These are phyloP conservation scores for Kluyveromyces lactis DNA, from an alignment of 805 yeast genomes.

Conservation along the genomic window DNA sequence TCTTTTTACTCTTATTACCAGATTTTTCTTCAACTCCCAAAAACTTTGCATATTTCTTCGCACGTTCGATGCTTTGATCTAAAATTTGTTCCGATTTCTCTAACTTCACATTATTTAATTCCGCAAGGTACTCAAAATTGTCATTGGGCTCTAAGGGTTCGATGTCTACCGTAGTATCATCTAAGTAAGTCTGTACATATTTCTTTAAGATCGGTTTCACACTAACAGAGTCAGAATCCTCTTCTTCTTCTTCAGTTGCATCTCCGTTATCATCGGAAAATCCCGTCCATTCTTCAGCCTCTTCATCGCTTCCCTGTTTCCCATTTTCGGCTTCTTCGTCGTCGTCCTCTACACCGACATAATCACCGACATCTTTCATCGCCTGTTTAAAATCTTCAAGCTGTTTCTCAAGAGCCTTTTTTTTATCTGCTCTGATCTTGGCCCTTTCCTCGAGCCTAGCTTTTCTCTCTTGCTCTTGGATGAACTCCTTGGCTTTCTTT, in stretches of 20 bases:
- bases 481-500: constrained; percentile 71
- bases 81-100: constrained; percentile 59
- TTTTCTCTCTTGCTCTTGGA: constrained; percentile 68
- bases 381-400: constrained; percentile 27
- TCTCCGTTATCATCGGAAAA: constrained; percentile 25
- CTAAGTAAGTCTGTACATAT: constrained; percentile 25
- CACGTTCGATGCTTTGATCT: constrained; percentile 66
- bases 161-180: constrained; percentile 38
- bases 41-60: constrained; percentile 72
- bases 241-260: constrained; percentile 15
- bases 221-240: constrained; percentile 8
- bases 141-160: constrained; percentile 42
- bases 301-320: constrained; percentile 13
- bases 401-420: constrained; percentile 55
- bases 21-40: constrained; percentile 42
- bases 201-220: constrained; percentile 29
- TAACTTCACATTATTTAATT: constrained; percentile 64
- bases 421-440: constrained; percentile 52
- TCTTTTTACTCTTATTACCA: constrained; percentile 32
- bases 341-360: constrained; percentile 15
- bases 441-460: constrained; percentile 71
- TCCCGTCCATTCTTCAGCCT: constrained; percentile 34
- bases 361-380: constrained; percentile 22
- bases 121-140: constrained; percentile 52
- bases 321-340: constrained; percentile 13